Evolutionary conservation across 331 rosid species (phyloP).

Genomic region (Arachis monticola): DNA sequence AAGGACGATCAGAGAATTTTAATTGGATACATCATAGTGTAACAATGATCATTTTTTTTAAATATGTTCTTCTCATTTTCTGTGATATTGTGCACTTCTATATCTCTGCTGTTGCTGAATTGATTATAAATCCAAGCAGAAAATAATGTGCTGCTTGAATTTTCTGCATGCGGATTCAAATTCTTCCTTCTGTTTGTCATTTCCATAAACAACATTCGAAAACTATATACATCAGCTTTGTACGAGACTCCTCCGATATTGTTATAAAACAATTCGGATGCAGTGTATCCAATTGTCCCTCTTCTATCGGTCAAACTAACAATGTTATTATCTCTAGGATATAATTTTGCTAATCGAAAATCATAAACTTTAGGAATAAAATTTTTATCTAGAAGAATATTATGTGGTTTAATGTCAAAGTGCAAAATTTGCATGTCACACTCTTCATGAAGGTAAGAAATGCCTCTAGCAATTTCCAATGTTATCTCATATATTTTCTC

Average conservation of each 20-base stretch:
- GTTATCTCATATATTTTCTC: conserved; percentile 27
- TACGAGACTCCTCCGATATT: too few relatives aligned
- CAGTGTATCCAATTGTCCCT: too few relatives aligned
- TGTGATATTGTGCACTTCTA: background rate
- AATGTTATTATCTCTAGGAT: too few relatives aligned
- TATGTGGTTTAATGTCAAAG: background rate
- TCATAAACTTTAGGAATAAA: conserved; percentile 21
- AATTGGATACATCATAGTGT: background rate
- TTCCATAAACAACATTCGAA: too few relatives aligned
- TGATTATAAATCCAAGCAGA: conserved; percentile 40
- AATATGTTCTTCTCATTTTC: background rate
- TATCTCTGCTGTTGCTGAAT: background rate
- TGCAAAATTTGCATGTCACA: conserved; percentile 32
- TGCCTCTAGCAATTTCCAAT: conserved; percentile 32
- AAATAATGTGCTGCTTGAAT: conserved; percentile 20
- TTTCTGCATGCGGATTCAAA: background rate
- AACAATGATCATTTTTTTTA: conserved; percentile 8
- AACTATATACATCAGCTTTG: too few relatives aligned
- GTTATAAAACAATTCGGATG: too few relatives aligned
- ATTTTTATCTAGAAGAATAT: conserved; percentile 26
- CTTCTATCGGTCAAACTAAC: too few relatives aligned
- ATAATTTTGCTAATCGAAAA: conserved; percentile 42
- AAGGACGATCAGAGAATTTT: conserved; percentile 4
- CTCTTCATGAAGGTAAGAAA: conserved; percentile 26
- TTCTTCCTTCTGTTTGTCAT: too few relatives aligned